Percentiles rank a stretch among this genome's conserved stretches.
Conservation (phyloP, 2,329 filamentous ascomycete genomes). For the Penicillium aurantiogriseum region DNA sequence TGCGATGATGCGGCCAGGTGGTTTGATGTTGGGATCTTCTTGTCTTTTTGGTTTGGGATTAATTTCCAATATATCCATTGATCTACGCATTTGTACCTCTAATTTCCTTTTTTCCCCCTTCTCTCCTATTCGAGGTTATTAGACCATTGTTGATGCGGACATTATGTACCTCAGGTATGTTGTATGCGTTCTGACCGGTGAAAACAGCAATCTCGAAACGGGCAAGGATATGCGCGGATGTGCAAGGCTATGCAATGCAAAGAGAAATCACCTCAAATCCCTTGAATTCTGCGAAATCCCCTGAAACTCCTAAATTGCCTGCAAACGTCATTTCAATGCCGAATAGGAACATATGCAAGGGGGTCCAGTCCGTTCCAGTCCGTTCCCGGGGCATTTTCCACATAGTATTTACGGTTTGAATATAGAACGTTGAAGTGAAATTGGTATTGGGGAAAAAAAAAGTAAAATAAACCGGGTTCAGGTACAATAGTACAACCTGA, state of each 20-base stretch:
- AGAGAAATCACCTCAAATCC: not conserved
- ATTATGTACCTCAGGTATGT: not conserved
- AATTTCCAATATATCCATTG: not conserved
- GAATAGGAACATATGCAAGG: not conserved
- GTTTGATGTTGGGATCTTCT: not conserved
- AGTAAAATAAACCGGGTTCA: conserved; percentile 1
- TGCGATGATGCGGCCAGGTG: conserved; percentile 10
- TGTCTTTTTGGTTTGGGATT: not conserved
- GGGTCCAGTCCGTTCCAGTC: not conserved
- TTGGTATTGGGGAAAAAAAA: conserved; percentile 12
- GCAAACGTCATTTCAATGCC: not conserved
- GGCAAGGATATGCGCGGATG: not conserved
- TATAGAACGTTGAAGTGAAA: conserved; percentile 3
- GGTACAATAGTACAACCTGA: not conserved
- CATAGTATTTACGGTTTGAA: not conserved
- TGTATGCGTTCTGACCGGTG: not conserved
- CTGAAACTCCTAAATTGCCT: not conserved
- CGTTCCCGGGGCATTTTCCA: not conserved
- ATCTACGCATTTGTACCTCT: not conserved
- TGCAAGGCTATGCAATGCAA: not conserved
- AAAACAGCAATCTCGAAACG: not conserved
- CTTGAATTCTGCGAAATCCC: not conserved
- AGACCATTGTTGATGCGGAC: not conserved
- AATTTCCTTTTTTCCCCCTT: not conserved
- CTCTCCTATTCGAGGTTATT: not conserved